A percentile compares a stretch with the other conserved stretches of the same genome.
Conservation (phyloP, 2,329 filamentous ascomycete species). For the Whalleya microplaca region DNA sequence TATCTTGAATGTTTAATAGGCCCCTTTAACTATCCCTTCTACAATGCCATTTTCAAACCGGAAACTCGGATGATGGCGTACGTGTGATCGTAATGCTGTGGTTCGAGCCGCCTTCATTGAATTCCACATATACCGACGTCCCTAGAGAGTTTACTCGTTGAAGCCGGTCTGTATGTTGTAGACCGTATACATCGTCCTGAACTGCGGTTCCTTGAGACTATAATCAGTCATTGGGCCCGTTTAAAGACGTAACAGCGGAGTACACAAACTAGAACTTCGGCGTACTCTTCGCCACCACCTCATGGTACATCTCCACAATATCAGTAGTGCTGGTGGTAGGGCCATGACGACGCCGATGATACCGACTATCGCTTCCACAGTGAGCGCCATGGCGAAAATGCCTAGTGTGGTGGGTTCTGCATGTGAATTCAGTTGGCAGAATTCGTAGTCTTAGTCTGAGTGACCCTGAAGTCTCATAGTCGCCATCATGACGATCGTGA, state of each 20-base stretch:
- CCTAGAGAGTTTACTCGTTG: not conserved
- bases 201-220: not conserved
- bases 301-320: not conserved
- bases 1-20: too few relatives aligned
- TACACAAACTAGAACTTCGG: not conserved
- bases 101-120: not conserved
- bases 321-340: not conserved
- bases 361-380: not conserved
- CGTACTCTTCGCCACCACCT: not conserved
- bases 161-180: not conserved
- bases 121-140: not conserved
- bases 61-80: not conserved
- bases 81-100: not conserved
- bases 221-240: too few relatives aligned
- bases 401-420: too few relatives aligned
- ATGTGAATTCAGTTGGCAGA: too few relatives aligned
- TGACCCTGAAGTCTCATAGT: too few relatives aligned
- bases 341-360: not conserved
- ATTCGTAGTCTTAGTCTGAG: too few relatives aligned
- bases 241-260: not conserved
- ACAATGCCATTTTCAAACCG: too few relatives aligned
- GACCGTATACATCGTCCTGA: not conserved
- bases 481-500: too few relatives aligned
- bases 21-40: too few relatives aligned
- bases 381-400: not conserved